Evolutionary conservation across 2,329 filamentous ascomycete genomes (phyloP), one percentile per base, ranked within the genome.

Genomic region (Blastomyces silverae): DNA sequence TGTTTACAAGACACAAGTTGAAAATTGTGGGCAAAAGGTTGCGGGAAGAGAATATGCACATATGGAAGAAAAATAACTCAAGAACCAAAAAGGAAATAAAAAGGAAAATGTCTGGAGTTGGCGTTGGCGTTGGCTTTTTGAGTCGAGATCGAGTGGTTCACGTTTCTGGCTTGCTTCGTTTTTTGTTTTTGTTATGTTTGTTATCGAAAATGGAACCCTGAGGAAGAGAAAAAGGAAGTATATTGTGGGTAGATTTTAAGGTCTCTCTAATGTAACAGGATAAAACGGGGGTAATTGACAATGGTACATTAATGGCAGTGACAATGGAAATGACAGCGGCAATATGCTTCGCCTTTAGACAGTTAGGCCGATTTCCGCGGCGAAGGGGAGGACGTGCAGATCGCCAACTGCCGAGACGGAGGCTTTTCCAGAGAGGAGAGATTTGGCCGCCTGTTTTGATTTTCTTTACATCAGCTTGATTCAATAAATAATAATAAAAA

Each of bases 351-450:
- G 10, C 37, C n/a, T 75, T 85, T 95, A 99, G 85, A 96, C 91
- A 78, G 88, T 91, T 76, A 99, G 85, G 72, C 93, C 95, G 77
- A 99, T 84, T 76, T 99, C 94, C 80, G 92, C 90, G 70, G 92
- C 94, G 76, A 89, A 99, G 65, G 94, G 94, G 76, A 99, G 87
- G 73, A 89, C 85, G 79, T 91, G 89, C 72, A 99, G 85, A 77
- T 99, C 94, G 78, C 94, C 94, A 68, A 97, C 92, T 66, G 91
- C 84, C 68, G 91, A 89, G 68, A 97, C 90, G 63, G 91, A 89
- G 62, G 93, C 92, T 85, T 92, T 97, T 79, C 87, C 87, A 70
- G 92, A 89, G 69, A 97, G 83, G 71, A 97, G 84, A 75, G 88
- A 83, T 84, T 96, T 95, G 74, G 92, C 92, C 74, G 89, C 87